phyloP scores from a whole-genome alignment of 208 protist species.

The Acanthamoeba divionensis region DNA sequence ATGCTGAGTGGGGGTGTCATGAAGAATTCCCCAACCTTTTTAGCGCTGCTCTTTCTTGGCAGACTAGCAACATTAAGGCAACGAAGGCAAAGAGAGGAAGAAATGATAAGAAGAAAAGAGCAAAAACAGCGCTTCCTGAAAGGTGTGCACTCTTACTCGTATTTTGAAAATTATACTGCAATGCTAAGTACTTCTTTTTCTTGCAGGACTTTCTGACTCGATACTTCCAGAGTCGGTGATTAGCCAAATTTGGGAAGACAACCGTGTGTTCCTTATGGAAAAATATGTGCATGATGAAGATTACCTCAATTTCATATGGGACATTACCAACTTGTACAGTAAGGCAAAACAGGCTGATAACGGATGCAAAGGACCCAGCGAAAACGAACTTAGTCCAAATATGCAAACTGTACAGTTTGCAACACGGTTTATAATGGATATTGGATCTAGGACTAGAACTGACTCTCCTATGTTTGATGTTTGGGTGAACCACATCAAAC shows the following conservation, averaged over 20 bases:
- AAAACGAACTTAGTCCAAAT: not conserved
- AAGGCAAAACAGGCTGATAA: not conserved
- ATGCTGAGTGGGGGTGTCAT: conserved; percentile 32
- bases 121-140: not conserved
- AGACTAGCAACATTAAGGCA: not conserved
- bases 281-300: conserved; percentile 49
- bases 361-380: not conserved
- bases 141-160: not conserved
- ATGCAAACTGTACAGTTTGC: conserved; percentile 27
- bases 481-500: conserved; percentile 27
- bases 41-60: conserved; percentile 44
- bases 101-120: not conserved
- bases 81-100: conserved; percentile 40
- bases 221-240: conserved; percentile 18
- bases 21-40: conserved; percentile 20
- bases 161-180: too few species aligned
- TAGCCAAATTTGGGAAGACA: conserved; percentile 32
- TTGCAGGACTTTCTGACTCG: not conserved
- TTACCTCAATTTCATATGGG: conserved; percentile 47
- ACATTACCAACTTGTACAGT: conserved; percentile 27
- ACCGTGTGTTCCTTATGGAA: conserved; percentile 20
- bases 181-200: too few species aligned
- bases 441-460: not conserved
- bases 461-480: conserved; percentile 28
- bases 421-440: conserved; percentile 51